These are phyloP conservation scores for Cercospora citrullina DNA, from an alignment of 2,329 filamentous ascomycete genomes.

Conservation along the genomic window DNA sequence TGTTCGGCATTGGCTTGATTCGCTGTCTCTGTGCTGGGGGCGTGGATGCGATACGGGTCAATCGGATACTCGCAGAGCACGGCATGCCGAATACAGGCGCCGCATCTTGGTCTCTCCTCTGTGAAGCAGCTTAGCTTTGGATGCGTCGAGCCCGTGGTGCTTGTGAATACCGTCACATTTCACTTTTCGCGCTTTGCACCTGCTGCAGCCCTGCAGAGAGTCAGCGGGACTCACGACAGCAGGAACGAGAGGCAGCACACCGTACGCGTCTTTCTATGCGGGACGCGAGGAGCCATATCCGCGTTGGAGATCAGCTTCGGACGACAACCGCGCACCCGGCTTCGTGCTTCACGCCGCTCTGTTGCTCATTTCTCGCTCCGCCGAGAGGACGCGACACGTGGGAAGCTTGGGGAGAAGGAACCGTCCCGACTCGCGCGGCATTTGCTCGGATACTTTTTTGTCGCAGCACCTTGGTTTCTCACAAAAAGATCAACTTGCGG, in stretches of 20 bases:
- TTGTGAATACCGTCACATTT: slow-evolving; percentile 24
- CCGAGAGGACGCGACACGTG: neutral
- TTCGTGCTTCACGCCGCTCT: neutral
- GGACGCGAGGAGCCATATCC: slow-evolving; percentile 18
- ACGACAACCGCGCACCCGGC: neutral
- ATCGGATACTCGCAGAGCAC: slow-evolving; percentile 28
- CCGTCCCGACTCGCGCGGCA: neutral
- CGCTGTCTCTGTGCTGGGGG: slow-evolving; percentile 10
- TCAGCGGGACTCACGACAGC: neutral
- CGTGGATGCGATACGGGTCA: slow-evolving; percentile 16
- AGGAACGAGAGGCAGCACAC: neutral
- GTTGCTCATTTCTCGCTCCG: neutral
- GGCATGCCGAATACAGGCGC: slow-evolving; percentile 27
- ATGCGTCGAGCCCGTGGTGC: neutral
- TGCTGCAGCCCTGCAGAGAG: slow-evolving; percentile 23
- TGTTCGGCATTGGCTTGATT: slow-evolving; percentile 12
- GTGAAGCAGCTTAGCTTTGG: neutral
- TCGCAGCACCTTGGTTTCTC: neutral
- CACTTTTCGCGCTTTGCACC: slow-evolving; percentile 28
- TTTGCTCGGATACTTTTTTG: neutral
- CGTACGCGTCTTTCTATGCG: slow-evolving; percentile 24
- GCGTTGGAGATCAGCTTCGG: neutral
- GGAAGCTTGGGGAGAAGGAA: neutral
- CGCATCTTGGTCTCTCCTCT: slow-evolving; percentile 25
- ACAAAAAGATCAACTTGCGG: neutral